phyloP scores from a whole-genome alignment of 2,329 filamentous ascomycete genomes.

The Beauveria caledonica region DNA sequence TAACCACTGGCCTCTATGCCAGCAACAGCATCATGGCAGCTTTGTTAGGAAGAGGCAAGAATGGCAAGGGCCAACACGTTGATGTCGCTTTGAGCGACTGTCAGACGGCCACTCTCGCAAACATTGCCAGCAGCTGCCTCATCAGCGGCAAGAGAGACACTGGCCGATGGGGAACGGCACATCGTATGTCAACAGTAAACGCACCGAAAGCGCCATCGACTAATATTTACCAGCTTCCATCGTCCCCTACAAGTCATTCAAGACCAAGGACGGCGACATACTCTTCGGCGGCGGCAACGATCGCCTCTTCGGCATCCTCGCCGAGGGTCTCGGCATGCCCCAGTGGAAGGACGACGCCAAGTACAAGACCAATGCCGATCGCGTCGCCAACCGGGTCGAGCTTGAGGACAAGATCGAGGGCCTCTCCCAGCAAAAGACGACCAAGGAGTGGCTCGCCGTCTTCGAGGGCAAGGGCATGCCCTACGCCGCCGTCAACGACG shows the following conservation, averaged over 20 bases:
- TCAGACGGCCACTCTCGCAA: constrained; percentile 89
- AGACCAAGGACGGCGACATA: constrained; percentile 62
- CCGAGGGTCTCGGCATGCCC: constrained; percentile 47
- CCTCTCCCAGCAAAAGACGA: constrained; percentile 68
- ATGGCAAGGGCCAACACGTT: constrained; percentile 80
- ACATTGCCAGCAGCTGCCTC: constrained; percentile 86
- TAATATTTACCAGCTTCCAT: constrained; percentile 62
- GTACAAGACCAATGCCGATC: constrained; percentile 52
- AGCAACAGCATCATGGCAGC: constrained; percentile 95
- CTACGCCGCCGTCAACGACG: constrained; percentile 86
- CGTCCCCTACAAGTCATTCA: constrained; percentile 85
- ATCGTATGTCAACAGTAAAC: constrained; percentile 52
- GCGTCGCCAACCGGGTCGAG: constrained; percentile 63
- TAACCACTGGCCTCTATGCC: constrained; percentile 92
- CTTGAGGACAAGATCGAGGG: constrained; percentile 74
- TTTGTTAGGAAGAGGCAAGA: constrained; percentile 64
- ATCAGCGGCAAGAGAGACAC: constrained; percentile 82
- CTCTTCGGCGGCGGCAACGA: constrained; percentile 68
- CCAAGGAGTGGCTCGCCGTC: constrained; percentile 75
- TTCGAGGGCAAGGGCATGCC: constrained; percentile 91
- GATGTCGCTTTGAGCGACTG: constrained; percentile 89
- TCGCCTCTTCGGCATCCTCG: constrained; percentile 57
- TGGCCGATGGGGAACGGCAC: constrained; percentile 91
- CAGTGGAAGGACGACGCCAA: constrained; percentile 53
- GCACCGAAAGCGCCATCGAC: not conserved